Evolutionary conservation across 805 yeast genomes (phyloP), one percentile per base, ranked within the genome.

Genomic region (Lipomyces orientalis): DNA sequence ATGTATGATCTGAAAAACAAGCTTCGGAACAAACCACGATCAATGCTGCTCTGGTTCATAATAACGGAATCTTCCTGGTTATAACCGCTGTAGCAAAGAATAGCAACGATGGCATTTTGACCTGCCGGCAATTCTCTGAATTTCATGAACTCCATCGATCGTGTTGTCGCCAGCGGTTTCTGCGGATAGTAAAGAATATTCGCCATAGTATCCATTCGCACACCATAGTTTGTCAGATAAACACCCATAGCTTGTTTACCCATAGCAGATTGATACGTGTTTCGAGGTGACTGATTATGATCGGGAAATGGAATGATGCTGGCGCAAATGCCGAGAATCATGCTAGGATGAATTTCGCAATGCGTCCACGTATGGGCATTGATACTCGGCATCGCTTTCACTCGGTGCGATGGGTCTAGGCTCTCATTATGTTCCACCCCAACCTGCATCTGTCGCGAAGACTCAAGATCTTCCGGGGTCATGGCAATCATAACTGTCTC

Each of bases 171-270:
- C 78, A 95, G 83, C 16, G 99, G 99, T 79, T 95, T 95, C 79
- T 95, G 99, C 54, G 99, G 99, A 77, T 95, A 95, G 78, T 95
- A 95, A 73, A 95, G 84, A 75, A 95, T 94, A 77, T 95, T 95
- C 9, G 99, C 98, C 99, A 95, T 95, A 0, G 99, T 95, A 80
- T 95, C 99, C 99, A 95, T 95, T 82, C 99, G 91, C 62, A 94
- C 97, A 67, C 89, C 86, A 79, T 94, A 95, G 77, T 95, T 95
- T 4, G 99, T 95, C 75, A 94, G 85, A 80, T 91, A 94, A 9
- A 95, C 98, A 78, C 99, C 99, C 99, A 95, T 95, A 66, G 99
- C 99, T 82, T 95, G 99, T 81, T 95, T 95, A 87, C 99, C 99
- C 99, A 95, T 95, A 71, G 99, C 99, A 78, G 97, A 93, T 83